phyloP scores from a whole-genome alignment of 768 basidiomycete genomes.

The Obba rivulosa region DNA sequence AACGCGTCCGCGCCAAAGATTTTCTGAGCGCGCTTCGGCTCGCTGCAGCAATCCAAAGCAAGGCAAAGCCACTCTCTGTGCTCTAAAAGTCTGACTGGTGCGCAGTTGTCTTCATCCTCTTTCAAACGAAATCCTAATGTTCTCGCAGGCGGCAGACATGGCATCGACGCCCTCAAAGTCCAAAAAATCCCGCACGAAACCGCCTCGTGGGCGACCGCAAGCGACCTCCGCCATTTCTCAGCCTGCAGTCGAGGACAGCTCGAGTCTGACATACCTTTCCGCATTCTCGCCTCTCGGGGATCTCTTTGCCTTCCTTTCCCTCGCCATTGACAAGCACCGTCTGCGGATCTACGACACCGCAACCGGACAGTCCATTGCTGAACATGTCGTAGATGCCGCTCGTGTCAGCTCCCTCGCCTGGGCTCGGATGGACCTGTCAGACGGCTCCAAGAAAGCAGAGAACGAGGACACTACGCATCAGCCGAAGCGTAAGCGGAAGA shows the following conservation, averaged over 20 bases:
- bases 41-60: too few relatives aligned
- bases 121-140: too few relatives aligned
- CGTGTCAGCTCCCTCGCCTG: conserved; percentile 53
- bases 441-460: conserved; percentile 19
- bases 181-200: conserved; percentile 51
- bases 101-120: too few relatives aligned
- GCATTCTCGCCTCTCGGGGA: conserved; percentile 55
- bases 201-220: conserved; percentile 44
- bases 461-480: conserved; percentile 25
- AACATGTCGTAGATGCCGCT: conserved; percentile 50
- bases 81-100: too few relatives aligned
- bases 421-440: conserved; percentile 32
- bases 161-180: conserved; percentile 29
- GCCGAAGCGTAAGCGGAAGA: conserved; percentile 51
- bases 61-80: too few relatives aligned
- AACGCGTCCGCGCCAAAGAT: too few relatives aligned
- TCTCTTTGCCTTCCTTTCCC: conserved; percentile 55
- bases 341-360: conserved; percentile 58
- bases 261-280: conserved; percentile 38
- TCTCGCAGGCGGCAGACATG: conserved; percentile 7
- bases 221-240: conserved; percentile 54
- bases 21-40: too few relatives aligned
- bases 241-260: conserved; percentile 44
- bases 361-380: conserved; percentile 50
- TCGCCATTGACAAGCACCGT: conserved; percentile 68